These are phyloP conservation scores for Xenoacremonium recifei DNA, from an alignment of 2,329 filamentous ascomycete species.

Conservation along the genomic window DNA sequence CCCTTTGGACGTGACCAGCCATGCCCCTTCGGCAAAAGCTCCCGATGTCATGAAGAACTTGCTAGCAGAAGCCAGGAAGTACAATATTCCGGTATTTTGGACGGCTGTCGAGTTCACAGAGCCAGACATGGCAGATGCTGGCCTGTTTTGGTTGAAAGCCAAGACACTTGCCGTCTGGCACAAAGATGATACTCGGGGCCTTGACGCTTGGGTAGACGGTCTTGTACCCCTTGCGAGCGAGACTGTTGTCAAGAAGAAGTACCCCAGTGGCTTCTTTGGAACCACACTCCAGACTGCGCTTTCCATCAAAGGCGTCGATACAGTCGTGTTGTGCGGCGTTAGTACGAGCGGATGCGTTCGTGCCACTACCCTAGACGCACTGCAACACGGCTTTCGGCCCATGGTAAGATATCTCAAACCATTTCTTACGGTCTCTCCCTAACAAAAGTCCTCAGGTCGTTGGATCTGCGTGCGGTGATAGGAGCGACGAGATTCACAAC, in stretches of 20 bases:
- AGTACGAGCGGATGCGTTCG: conserved; percentile 47
- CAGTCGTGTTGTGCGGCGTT: conserved; percentile 45
- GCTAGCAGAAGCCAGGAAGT: conserved; percentile 37
- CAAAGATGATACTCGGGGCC: conserved; percentile 35
- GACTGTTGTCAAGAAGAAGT: conserved; percentile 38
- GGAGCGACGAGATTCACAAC: conserved; percentile 41
- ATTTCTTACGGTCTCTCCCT: not conserved
- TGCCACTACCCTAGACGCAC: conserved; percentile 42
- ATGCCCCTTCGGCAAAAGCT: conserved; percentile 17
- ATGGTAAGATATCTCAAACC: conserved; percentile 34
- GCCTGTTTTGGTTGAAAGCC: conserved; percentile 41
- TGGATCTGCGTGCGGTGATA: conserved; percentile 43
- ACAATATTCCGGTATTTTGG: conserved; percentile 41
- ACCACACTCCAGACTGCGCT: conserved; percentile 41
- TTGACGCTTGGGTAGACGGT: conserved; percentile 37
- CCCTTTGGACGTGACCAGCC: conserved; percentile 28
- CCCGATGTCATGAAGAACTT: conserved; percentile 39
- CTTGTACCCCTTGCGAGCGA: conserved; percentile 36
- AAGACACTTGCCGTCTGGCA: conserved; percentile 41
- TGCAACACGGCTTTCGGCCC: conserved; percentile 42
- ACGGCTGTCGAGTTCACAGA: conserved; percentile 41
- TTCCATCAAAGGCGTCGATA: conserved; percentile 37
- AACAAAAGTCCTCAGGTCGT: conserved; percentile 35
- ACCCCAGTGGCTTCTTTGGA: conserved; percentile 35
- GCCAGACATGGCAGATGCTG: conserved; percentile 43